Evolutionary conservation across 768 basidiomycete genomes (phyloP).

Genomic region (Podaxis pistillaris): DNA sequence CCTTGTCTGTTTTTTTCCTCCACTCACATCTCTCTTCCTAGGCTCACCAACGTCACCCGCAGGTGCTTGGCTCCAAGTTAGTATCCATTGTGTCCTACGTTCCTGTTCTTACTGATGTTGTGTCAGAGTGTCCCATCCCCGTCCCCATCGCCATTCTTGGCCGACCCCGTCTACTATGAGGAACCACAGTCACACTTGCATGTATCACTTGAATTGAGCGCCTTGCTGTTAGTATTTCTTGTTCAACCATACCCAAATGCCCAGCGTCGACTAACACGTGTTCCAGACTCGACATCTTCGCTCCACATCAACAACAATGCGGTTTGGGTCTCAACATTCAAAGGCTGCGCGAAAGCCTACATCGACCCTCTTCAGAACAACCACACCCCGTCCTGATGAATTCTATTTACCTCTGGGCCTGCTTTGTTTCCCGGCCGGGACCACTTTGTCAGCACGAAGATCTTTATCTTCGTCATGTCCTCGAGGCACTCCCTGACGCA

Average conservation of each 20-base stretch:
- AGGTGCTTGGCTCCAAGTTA: slow-evolving; percentile 47
- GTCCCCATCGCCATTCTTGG: slow-evolving; percentile 46
- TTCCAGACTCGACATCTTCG: slow-evolving; percentile 68
- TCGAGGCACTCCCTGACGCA: slow-evolving; percentile 62
- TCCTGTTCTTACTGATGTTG: slow-evolving; percentile 12
- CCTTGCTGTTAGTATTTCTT: slow-evolving; percentile 54
- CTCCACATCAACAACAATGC: slow-evolving; percentile 73
- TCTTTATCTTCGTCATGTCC: slow-evolving; percentile 63
- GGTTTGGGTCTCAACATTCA: slow-evolving; percentile 70
- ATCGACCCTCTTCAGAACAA: slow-evolving; percentile 52
- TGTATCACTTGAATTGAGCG: slow-evolving; percentile 58
- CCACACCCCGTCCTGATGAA: slow-evolving; percentile 78
- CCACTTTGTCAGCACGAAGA: slow-evolving; percentile 70
- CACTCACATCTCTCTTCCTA: slow-evolving; percentile 25
- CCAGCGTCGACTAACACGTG: slow-evolving; percentile 15
- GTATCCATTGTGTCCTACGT: slow-evolving; percentile 14
- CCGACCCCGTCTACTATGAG: slow-evolving; percentile 45
- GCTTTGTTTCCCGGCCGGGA: slow-evolving; percentile 73
- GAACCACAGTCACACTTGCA: slow-evolving; percentile 48
- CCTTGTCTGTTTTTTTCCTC: not conserved
- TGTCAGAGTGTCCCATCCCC: slow-evolving; percentile 44
- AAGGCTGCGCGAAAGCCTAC: slow-evolving; percentile 60
- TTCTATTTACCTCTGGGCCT: slow-evolving; percentile 81
- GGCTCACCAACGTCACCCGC: slow-evolving; percentile 48
- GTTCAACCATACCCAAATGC: slow-evolving; percentile 10